Evolutionary conservation across 2,329 filamentous ascomycete genomes (phyloP).

Genomic region (Didymosphaeria variabile): DNA sequence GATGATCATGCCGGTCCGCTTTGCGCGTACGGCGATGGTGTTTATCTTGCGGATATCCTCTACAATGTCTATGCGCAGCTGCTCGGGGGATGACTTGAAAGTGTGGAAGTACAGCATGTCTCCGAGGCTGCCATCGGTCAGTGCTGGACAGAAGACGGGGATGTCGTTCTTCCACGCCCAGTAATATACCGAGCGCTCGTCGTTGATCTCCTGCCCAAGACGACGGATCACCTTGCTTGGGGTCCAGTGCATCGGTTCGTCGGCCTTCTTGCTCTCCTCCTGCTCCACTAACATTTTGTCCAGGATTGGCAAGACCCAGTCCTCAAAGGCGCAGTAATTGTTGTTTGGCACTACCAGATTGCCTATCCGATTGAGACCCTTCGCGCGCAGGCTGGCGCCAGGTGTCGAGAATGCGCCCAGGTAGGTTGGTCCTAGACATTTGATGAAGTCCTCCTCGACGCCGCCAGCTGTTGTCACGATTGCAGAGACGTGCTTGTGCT

Average conservation of each 20-base stretch:
- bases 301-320: conserved; percentile 97
- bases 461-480: conserved; percentile 96
- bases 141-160: conserved; percentile 93
- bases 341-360: conserved; percentile 95
- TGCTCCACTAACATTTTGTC: conserved; percentile 94
- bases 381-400: conserved; percentile 79
- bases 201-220: conserved; percentile 91
- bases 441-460: conserved; percentile 97
- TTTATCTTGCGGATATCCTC: conserved; percentile 95
- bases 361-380: conserved; percentile 93
- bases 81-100: conserved; percentile 83
- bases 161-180: conserved; percentile 98
- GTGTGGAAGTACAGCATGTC: conserved; percentile 99
- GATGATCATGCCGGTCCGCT: conserved; percentile 92
- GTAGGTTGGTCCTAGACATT: conserved; percentile 94
- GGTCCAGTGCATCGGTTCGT: conserved; percentile 84
- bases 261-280: conserved; percentile 75
- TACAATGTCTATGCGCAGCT: conserved; percentile 88
- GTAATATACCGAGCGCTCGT: conserved; percentile 91
- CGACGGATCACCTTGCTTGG: conserved; percentile 91
- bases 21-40: conserved; percentile 86
- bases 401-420: conserved; percentile 83
- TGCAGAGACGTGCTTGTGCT: conserved; percentile 90
- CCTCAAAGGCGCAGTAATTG: conserved; percentile 97
- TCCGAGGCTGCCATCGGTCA: conserved; percentile 93